These are phyloP conservation scores for Skeletonema grethae DNA, from an alignment of 108 stramenopile genomes.

Conservation along the genomic window DNA sequence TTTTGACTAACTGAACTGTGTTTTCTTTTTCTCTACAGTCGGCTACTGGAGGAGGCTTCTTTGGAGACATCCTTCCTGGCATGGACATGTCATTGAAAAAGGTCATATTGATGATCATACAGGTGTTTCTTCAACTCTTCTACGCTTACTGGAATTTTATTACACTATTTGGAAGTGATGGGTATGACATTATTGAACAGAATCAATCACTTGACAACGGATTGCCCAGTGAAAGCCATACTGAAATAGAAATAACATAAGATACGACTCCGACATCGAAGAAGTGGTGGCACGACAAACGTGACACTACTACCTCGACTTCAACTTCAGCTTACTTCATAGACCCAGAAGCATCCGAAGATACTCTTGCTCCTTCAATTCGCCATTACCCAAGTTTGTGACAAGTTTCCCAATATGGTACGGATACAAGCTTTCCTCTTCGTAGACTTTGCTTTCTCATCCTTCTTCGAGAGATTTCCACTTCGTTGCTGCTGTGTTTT, in stretches of 20 bases:
- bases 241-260: slow-evolving; percentile 3
- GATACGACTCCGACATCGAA: not conserved
- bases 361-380: no score
- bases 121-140: slow-evolving; percentile 45
- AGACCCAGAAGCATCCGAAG: no score
- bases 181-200: not conserved
- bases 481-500: no score
- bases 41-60: slow-evolving; percentile 59
- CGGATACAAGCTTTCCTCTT: no score
- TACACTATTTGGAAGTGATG: not conserved
- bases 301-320: no score
- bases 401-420: no score
- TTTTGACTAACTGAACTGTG: not conserved
- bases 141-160: slow-evolving; percentile 58
- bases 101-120: slow-evolving; percentile 36
- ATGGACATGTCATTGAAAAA: slow-evolving; percentile 42
- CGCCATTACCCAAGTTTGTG: no score
- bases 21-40: slow-evolving; percentile 6
- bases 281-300: no score
- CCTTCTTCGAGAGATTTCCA: no score
- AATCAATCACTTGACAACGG: not conserved
- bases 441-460: no score
- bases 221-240: not conserved
- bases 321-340: no score
- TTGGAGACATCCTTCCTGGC: slow-evolving; percentile 45